These are phyloP conservation scores for Clarireedia sp. DNA, from an alignment of 2,329 filamentous ascomycete species.

Conservation along the genomic window DNA sequence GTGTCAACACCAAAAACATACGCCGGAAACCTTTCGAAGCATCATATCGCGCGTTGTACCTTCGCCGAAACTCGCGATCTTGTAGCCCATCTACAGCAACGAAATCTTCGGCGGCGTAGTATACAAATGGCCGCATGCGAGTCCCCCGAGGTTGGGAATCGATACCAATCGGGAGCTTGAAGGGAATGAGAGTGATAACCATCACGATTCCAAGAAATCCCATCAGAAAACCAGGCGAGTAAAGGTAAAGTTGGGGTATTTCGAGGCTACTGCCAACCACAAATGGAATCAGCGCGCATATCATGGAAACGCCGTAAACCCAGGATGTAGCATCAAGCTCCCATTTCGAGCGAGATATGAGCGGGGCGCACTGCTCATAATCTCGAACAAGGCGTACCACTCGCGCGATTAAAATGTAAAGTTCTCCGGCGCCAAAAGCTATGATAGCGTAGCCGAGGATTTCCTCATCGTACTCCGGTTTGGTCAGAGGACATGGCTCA, in stretches of 20 bases:
- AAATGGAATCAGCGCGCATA: conserved; percentile 19
- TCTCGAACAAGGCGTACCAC: conserved; percentile 13
- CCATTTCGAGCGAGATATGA: conserved; percentile 18
- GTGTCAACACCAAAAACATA: conserved; percentile 16
- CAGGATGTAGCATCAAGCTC: conserved; percentile 21
- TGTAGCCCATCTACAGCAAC: conserved; percentile 22
- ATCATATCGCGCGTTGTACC: conserved; percentile 20
- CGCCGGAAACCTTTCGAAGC: conserved; percentile 13
- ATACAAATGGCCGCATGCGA: conserved; percentile 18
- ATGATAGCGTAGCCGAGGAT: conserved; percentile 20
- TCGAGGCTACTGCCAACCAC: conserved; percentile 14
- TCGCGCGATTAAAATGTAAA: conserved; percentile 17
- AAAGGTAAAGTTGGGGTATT: conserved; percentile 20
- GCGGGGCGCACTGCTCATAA: conserved; percentile 17
- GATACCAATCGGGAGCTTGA: conserved; percentile 43
- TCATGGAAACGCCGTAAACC: conserved; percentile 20
- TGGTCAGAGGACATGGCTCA: conserved; percentile 9
- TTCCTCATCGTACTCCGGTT: conserved; percentile 16
- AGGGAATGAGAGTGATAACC: conserved; percentile 72
- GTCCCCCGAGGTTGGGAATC: conserved; percentile 20
- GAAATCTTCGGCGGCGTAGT: conserved; percentile 23
- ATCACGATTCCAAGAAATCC: conserved; percentile 72
- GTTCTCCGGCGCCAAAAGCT: conserved; percentile 17
- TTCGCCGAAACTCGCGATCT: conserved; percentile 19
- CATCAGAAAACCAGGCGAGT: conserved; percentile 74